A percentile compares a stretch with the other conserved stretches of the same genome.
Evolutionary conservation across 306 rosid species (phyloP).

Genomic region (Mucuna pruriens): DNA sequence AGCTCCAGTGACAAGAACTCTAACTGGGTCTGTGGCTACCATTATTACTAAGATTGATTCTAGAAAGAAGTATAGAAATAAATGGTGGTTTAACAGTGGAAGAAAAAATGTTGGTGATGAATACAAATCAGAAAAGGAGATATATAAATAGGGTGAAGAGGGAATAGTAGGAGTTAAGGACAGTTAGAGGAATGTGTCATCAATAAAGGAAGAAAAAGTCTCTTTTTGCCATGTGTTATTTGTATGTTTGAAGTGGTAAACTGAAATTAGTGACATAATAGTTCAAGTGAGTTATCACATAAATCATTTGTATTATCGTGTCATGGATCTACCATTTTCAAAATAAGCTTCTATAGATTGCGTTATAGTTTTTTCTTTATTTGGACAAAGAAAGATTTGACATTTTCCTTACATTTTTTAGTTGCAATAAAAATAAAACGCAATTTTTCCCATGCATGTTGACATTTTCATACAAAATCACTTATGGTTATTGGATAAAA

Average conservation of each 20-base stretch:
- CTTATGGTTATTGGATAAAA: too few relatives aligned
- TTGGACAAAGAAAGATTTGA: too few relatives aligned
- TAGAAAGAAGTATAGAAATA: neutral
- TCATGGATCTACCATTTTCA: neutral
- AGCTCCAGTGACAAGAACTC: slow-evolving; percentile 62
- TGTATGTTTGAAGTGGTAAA: neutral
- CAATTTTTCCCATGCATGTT: too few relatives aligned
- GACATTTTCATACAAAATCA: too few relatives aligned
- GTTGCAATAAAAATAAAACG: too few relatives aligned
- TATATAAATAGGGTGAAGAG: neutral
- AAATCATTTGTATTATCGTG: neutral
- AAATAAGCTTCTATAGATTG: too few relatives aligned
- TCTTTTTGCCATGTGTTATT: neutral
- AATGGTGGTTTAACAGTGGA: slow-evolving; percentile 5
- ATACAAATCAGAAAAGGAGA: neutral
- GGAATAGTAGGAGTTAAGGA: neutral
- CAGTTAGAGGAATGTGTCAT: slow-evolving; percentile 17
- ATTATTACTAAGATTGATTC: slow-evolving; percentile 31
- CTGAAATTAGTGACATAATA: neutral
- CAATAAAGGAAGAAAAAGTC: slow-evolving; percentile 27
- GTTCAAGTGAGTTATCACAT: neutral
- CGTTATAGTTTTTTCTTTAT: too few relatives aligned
- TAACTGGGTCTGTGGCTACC: slow-evolving; percentile 44
- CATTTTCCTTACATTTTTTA: neutral
- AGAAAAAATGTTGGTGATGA: neutral